phyloP scores from a whole-genome alignment of 148 eudicot species.

The Limonium bicolor region DNA sequence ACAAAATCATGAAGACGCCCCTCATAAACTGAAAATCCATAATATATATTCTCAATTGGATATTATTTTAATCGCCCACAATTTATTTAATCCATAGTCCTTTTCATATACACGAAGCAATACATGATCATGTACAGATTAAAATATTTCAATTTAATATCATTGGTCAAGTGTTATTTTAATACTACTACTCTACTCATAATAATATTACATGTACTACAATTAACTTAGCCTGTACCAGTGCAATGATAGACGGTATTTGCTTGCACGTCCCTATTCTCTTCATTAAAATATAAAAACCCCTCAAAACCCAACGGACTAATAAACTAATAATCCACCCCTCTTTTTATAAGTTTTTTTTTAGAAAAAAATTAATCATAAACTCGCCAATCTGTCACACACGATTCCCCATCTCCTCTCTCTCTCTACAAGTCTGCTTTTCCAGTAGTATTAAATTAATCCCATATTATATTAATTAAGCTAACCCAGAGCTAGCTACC shows the following conservation, averaged over 20 bases:
- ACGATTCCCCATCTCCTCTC: slow-evolving; percentile 1
- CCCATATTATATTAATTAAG: not conserved
- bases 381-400: slow-evolving; percentile 5
- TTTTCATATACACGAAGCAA: not conserved
- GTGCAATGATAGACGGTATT: too few species aligned
- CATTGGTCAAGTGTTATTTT: not conserved
- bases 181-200: not conserved
- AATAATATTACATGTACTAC: not conserved
- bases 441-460: not conserved
- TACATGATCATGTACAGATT: not conserved
- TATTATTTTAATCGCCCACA: not conserved
- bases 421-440: not conserved
- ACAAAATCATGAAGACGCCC: too few species aligned
- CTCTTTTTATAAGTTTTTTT: too few species aligned
- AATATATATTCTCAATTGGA: too few species aligned
- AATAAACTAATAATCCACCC: too few species aligned
- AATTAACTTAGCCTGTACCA: not conserved
- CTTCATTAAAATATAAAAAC: not conserved
- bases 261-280: slow-evolving; percentile 5
- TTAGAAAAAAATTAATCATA: too few species aligned
- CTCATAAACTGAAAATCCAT: too few species aligned
- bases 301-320: too few species aligned
- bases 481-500: slow-evolving; percentile 2
- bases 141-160: not conserved
- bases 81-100: not conserved